phyloP scores from a whole-genome alignment of 805 yeast genomes.

The Suhomyces faveliae region DNA sequence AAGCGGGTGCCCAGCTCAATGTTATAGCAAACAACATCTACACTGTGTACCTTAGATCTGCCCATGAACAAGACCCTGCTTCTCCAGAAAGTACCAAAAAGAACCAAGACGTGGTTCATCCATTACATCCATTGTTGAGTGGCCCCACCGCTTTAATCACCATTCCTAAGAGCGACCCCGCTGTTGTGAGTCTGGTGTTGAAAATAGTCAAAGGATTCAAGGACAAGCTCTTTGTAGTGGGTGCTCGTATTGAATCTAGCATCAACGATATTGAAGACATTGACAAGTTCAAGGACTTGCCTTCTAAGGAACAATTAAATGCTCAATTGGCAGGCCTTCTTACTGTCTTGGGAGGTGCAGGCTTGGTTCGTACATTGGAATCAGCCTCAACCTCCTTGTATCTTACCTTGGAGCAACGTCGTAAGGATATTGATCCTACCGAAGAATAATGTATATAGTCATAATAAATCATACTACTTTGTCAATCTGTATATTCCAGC shows the following conservation, averaged over 20 bases:
- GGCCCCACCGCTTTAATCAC: constrained; percentile 88
- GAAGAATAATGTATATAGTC: constrained; percentile 3
- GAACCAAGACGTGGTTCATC: constrained; percentile 54
- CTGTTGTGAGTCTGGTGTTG: constrained; percentile 57
- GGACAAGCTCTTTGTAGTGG: constrained; percentile 77
- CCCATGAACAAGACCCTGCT: constrained; percentile 73
- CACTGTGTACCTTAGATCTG: constrained; percentile 72
- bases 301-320: constrained; percentile 67
- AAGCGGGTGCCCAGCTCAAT: constrained; percentile 67
- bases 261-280: constrained; percentile 53
- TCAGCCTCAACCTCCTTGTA: constrained; percentile 65
- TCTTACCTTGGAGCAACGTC: constrained; percentile 68
- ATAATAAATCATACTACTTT: neutral
- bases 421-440: constrained; percentile 37
- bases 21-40: constrained; percentile 69
- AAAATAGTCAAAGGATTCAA: constrained; percentile 59
- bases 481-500: neutral
- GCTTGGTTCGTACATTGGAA: constrained; percentile 78
- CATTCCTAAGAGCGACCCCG: constrained; percentile 70
- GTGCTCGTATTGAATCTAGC: constrained; percentile 74
- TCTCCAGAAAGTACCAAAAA: constrained; percentile 47
- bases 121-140: constrained; percentile 62
- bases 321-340: constrained; percentile 81
- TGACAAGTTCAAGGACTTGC: constrained; percentile 67
- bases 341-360: constrained; percentile 85